Evolutionary conservation across 331 rosid species (phyloP).

Genomic region (Spiraea crenata): DNA sequence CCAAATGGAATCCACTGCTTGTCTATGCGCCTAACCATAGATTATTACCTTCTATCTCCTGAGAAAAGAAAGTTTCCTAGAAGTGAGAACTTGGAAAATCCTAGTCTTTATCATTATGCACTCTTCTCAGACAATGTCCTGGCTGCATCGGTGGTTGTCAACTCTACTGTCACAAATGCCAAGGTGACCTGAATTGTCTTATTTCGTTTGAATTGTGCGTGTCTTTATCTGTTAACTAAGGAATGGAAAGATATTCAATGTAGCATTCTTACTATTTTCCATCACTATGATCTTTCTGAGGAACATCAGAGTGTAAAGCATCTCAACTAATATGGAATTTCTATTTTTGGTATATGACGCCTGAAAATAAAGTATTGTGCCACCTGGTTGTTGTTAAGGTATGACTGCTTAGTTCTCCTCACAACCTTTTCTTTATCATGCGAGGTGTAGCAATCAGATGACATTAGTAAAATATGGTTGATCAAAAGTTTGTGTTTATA

Average conservation of each 20-base stretch:
- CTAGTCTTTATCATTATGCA: slow-evolving; percentile 78
- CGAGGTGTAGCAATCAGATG: neutral
- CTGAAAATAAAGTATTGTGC: neutral
- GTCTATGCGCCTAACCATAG: slow-evolving; percentile 90
- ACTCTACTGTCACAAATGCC: slow-evolving; percentile 76
- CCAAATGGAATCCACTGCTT: slow-evolving; percentile 94
- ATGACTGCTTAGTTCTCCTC: neutral
- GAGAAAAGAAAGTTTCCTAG: slow-evolving; percentile 78
- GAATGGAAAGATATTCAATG: neutral
- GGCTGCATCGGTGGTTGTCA: slow-evolving; percentile 98
- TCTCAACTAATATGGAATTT: neutral
- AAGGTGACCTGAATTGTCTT: slow-evolving; percentile 52
- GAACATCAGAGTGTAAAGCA: neutral
- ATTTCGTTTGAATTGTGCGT: slow-evolving; percentile 2
- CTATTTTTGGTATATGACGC: neutral
- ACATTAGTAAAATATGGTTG: neutral
- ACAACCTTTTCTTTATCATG: neutral
- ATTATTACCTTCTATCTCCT: slow-evolving; percentile 76
- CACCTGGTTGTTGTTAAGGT: neutral
- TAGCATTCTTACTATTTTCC: neutral
- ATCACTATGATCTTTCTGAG: neutral
- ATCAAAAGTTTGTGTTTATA: slow-evolving; percentile 3
- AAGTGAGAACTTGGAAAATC: slow-evolving; percentile 84
- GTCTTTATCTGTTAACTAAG: slow-evolving; percentile 3
- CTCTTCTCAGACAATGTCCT: slow-evolving; percentile 94